These are phyloP conservation scores for Colletotrichum costaricense DNA, from an alignment of 2,329 filamentous ascomycete genomes.

Conservation along the genomic window DNA sequence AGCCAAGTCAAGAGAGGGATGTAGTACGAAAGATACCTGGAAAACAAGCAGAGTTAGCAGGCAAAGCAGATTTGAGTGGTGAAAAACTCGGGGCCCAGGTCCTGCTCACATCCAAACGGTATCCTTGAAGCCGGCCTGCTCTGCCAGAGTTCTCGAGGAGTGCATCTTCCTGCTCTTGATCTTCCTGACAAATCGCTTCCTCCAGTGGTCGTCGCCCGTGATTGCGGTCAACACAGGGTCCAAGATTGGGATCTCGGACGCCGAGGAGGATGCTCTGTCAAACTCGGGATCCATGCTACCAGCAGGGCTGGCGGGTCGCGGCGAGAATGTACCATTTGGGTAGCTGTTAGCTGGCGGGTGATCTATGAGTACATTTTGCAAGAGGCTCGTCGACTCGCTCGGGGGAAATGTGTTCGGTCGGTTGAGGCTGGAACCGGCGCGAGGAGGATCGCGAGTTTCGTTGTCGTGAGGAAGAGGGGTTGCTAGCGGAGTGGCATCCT, in stretches of 20 bases:
- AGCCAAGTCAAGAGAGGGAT: conserved; percentile 93
- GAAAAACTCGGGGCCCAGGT: conserved; percentile 41
- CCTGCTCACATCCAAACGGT: conserved; percentile 74
- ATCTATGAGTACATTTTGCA: conserved; percentile 49
- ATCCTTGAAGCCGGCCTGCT: conserved; percentile 79
- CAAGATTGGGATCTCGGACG: conserved; percentile 48
- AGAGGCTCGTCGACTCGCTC: conserved; percentile 64
- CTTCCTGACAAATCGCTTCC: conserved; percentile 59
- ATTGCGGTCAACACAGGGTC: conserved; percentile 53
- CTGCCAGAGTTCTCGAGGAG: conserved; percentile 77
- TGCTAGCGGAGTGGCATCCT: conserved; percentile 33
- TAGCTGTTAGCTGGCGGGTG: conserved; percentile 62
- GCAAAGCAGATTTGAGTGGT: not conserved
- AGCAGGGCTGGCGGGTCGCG: conserved; percentile 65
- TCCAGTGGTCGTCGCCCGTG: conserved; percentile 58
- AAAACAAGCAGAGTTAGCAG: conserved; percentile 5
- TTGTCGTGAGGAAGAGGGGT: conserved; percentile 29
- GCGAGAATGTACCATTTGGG: conserved; percentile 82
- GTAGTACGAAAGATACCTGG: conserved; percentile 91
- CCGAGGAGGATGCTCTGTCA: conserved; percentile 47
- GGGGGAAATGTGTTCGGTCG: conserved; percentile 35
- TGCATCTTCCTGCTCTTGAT: conserved; percentile 75
- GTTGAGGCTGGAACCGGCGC: conserved; percentile 38
- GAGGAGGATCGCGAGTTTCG: conserved; percentile 38
- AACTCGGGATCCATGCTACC: conserved; percentile 47